A percentile compares a stretch with the other conserved stretches of the same genome.
These are phyloP conservation scores for Talaromyces sp. DNA, from an alignment of 2,329 filamentous ascomycete genomes.

Conservation along the genomic window DNA sequence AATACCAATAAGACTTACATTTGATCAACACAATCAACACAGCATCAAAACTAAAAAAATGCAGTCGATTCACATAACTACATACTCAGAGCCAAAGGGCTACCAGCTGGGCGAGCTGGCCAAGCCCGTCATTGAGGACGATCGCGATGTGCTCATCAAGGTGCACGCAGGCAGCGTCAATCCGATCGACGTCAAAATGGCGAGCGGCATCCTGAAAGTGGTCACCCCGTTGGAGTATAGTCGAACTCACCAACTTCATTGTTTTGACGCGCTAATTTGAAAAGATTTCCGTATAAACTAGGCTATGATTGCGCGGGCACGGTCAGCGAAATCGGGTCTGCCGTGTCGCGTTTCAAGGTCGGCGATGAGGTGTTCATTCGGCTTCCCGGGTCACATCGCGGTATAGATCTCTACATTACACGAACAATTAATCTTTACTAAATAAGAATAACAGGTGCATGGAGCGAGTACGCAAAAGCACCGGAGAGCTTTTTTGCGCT, in stretches of 20 bases:
- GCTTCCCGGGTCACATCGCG: slow-evolving; percentile 21
- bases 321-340: slow-evolving; percentile 28
- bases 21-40: background rate
- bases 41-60: slow-evolving; percentile 3
- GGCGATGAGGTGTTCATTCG: slow-evolving; percentile 35
- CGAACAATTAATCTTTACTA: background rate
- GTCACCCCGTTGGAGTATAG: slow-evolving; percentile 23
- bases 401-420: background rate
- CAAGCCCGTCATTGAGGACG: slow-evolving; percentile 11
- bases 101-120: slow-evolving; percentile 16
- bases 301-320: slow-evolving; percentile 38
- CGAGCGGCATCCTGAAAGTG: slow-evolving; percentile 27
- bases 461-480: slow-evolving; percentile 33
- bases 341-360: slow-evolving; percentile 29
- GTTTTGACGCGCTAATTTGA: background rate
- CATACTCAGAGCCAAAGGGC: slow-evolving; percentile 14
- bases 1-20: too few relatives aligned
- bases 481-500: slow-evolving; percentile 27
- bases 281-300: slow-evolving; percentile 37
- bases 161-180: slow-evolving; percentile 41
- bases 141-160: slow-evolving; percentile 17
- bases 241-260: background rate
- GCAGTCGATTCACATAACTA: slow-evolving; percentile 15
- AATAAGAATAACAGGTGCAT: slow-evolving; percentile 20
- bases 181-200: slow-evolving; percentile 40